phyloP scores from a whole-genome alignment of 345 rosid species.

The Leavenworthia alabamica region DNA sequence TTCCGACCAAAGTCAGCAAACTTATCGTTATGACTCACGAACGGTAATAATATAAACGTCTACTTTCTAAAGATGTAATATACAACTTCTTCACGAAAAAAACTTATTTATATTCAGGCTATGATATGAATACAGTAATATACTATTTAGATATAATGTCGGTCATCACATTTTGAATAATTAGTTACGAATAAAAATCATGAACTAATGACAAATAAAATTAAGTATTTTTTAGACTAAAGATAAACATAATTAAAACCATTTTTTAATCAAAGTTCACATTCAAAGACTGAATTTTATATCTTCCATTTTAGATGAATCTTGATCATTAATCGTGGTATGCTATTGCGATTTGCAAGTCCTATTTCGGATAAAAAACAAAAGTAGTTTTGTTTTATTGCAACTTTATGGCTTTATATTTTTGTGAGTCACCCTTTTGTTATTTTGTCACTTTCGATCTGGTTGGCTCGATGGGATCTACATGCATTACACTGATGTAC shows the following conservation, averaged over 20 bases:
- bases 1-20: not conserved
- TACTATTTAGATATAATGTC: not conserved
- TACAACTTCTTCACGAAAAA: not conserved
- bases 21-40: not conserved
- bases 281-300: not conserved
- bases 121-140: not conserved
- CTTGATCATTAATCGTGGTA: slow-evolving; percentile 16
- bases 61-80: not conserved
- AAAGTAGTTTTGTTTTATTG: not conserved
- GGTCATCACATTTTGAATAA: not conserved
- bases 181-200: not conserved
- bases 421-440: slow-evolving; percentile 22
- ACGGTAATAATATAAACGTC: not conserved
- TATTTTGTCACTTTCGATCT: slow-evolving; percentile 33
- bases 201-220: not conserved
- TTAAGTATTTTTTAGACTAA: not conserved
- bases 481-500: slow-evolving; percentile 24
- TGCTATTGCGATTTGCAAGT: slow-evolving; percentile 17
- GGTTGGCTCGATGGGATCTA: slow-evolving; percentile 33
- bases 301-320: slow-evolving; percentile 10
- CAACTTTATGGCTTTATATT: slow-evolving; percentile 32
- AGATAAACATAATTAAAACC: not conserved
- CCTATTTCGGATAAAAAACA: slow-evolving; percentile 29
- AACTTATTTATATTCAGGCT: not conserved
- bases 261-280: not conserved